Base-by-base conservation (phyloP, 441 rosid genomes). In the Adansonia grandidieri region DNA sequence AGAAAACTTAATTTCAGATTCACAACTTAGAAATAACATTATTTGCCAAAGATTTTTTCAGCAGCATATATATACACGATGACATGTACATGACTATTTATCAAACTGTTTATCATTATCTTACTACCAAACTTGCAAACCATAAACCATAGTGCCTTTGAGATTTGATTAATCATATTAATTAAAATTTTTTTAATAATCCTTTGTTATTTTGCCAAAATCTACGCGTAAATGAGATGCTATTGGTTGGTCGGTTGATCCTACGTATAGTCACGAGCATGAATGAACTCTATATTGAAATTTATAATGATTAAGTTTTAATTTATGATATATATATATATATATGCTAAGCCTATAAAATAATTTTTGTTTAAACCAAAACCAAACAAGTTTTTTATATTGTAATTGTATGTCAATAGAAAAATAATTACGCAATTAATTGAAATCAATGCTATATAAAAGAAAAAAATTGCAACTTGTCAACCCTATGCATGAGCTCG, bases 221-320 rank as follows among this genome's bases (percentile, higher is more conserved):
- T 65, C 66, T 79, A 74, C 77, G 58, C 77, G 88, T 77, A 71
- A 77, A 66, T 53, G 67, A 66, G 71, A 64, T 70, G 73, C 28
- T 11, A 85, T 85, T 85, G 84, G 84, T 74, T 79, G 68, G 88
- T 79, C 88, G 86, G 88, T 77, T 71, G 42, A 77, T 80, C 77
- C 71, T 20, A 83, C 80, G 83, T 79, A 68, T 14, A 70, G 81
- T 70, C 66, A 10, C 79, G 17, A 50, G 57, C 17, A 28, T 37
- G 57, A 22, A 28, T 37, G 32, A 22, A 51, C 45, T 77, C 66
- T 57, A 62, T 65, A 73, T 54, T 51, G 37, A 57, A 47, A 60
- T 67, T 73, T 71, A 13, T 47, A 37, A 37, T 6, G 5, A 37
- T 37, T 37, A 3, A 32, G 45, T 11, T 62, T 9, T 28, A 11